Evolutionary conservation across 2,329 filamentous ascomycete genomes (phyloP).

Genomic region (Aschersonia sp.): DNA sequence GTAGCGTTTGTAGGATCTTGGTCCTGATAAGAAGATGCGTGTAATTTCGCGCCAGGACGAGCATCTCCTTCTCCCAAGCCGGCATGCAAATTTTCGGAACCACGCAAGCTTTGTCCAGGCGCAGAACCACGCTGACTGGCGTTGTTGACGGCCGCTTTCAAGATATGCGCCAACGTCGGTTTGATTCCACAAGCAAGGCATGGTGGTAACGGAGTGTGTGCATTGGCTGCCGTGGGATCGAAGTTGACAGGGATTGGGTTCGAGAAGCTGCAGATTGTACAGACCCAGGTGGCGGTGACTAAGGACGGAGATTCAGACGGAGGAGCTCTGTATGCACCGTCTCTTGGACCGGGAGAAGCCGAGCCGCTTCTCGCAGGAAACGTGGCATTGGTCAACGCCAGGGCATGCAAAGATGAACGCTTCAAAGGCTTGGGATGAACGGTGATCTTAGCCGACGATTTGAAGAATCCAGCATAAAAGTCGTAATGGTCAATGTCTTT

Average conservation of each 20-base stretch:
- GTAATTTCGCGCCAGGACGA: background rate
- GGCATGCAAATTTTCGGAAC: background rate
- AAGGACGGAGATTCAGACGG: conserved; percentile 26
- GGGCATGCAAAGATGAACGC: conserved; percentile 41
- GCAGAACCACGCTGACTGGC: conserved; percentile 38
- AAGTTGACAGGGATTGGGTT: conserved; percentile 91
- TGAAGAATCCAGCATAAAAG: conserved; percentile 85
- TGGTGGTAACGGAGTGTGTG: conserved; percentile 66
- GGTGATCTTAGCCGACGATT: conserved; percentile 88
- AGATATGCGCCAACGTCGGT: conserved; percentile 63
- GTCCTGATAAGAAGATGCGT: background rate
- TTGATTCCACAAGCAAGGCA: conserved; percentile 92
- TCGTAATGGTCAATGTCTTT: conserved; percentile 86
- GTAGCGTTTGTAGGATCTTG: background rate
- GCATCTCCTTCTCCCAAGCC: background rate
- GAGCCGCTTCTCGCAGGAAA: conserved; percentile 29
- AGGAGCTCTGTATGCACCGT: conserved; percentile 23
- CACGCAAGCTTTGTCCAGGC: background rate
- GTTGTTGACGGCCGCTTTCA: conserved; percentile 75
- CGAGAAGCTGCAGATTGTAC: conserved; percentile 88
- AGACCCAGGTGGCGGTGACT: conserved; percentile 75
- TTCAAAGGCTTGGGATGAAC: conserved; percentile 70
- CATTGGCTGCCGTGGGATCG: conserved; percentile 66
- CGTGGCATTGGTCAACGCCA: conserved; percentile 31
- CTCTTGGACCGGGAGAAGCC: conserved; percentile 29